Percentiles rank a stretch among this genome's conserved stretches.
Evolutionary conservation across 2,329 filamentous ascomycete genomes (phyloP).

Genomic region (Fusarium nematophilum): DNA sequence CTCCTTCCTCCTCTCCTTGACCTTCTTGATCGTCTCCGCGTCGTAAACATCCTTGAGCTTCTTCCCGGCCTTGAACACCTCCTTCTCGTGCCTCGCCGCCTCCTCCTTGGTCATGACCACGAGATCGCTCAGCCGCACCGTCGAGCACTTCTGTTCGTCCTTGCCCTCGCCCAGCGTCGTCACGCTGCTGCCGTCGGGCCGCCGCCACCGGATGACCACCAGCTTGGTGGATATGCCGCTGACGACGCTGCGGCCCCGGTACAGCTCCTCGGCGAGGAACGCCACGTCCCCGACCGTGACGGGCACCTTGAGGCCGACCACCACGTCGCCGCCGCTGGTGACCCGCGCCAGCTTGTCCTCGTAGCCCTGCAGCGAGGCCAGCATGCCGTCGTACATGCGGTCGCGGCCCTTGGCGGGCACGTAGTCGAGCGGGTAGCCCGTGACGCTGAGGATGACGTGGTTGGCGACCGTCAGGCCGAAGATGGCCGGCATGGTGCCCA

Average conservation of each 20-base stretch:
- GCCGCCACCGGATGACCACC: constrained; percentile 82
- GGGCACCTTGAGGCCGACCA: constrained; percentile 84
- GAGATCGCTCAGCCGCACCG: constrained; percentile 74
- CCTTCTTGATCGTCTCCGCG: constrained; percentile 70
- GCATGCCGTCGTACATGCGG: constrained; percentile 90
- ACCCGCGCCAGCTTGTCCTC: constrained; percentile 79
- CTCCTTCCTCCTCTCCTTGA: constrained; percentile 75
- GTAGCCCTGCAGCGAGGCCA: constrained; percentile 78
- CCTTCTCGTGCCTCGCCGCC: constrained; percentile 80
- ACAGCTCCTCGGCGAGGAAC: constrained; percentile 92
- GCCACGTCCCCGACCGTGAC: constrained; percentile 84
- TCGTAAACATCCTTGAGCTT: constrained; percentile 80
- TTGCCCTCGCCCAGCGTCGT: constrained; percentile 71
- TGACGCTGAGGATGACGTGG: constrained; percentile 86
- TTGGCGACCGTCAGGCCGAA: constrained; percentile 95
- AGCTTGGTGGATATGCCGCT: constrained; percentile 85
- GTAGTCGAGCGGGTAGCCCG: constrained; percentile 88
- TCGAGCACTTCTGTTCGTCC: constrained; percentile 82
- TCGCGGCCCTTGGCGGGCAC: constrained; percentile 83
- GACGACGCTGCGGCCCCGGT: constrained; percentile 82
- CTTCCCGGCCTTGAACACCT: constrained; percentile 78
- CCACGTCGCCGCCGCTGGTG: constrained; percentile 46
- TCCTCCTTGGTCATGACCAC: constrained; percentile 97
- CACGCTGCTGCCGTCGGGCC: constrained; percentile 69
- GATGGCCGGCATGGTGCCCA: constrained; percentile 97